Conservation (phyloP, 2,329 filamentous ascomycete genomes). For the Dactylonectria estremocensis region DNA sequence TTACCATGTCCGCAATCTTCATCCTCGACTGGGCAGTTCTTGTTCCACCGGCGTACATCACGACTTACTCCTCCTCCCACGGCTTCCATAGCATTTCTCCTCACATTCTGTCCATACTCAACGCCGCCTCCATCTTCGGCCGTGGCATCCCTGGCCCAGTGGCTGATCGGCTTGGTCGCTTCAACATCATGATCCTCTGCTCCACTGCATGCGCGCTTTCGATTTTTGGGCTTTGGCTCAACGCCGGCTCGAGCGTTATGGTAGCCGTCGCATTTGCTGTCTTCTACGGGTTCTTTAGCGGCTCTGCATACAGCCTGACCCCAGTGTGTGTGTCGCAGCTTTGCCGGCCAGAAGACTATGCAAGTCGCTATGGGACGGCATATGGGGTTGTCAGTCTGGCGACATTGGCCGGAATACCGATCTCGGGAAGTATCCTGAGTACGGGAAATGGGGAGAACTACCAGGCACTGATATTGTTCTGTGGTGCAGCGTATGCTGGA, state of each 20-base stretch:
- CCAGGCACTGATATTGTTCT: slow-evolving; percentile 28
- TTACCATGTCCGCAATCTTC: slow-evolving; percentile 18
- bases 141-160: slow-evolving; percentile 20
- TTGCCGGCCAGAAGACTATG: slow-evolving; percentile 31
- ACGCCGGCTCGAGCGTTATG: slow-evolving; percentile 3
- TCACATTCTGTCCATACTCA: slow-evolving; percentile 25
- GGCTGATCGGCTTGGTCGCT: slow-evolving; percentile 22
- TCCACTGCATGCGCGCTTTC: slow-evolving; percentile 8
- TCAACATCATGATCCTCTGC: slow-evolving; percentile 28
- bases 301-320: slow-evolving; percentile 26
- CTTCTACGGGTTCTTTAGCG: slow-evolving; percentile 23
- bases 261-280: slow-evolving; percentile 15
- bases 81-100: slow-evolving; percentile 1
- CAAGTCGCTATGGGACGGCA: slow-evolving; percentile 32
- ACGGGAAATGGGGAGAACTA: slow-evolving; percentile 23
- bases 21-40: slow-evolving; percentile 25
- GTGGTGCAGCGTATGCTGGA: slow-evolving; percentile 28
- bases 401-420: slow-evolving; percentile 32
- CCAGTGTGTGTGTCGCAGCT: slow-evolving; percentile 33
- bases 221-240: slow-evolving; percentile 31
- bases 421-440: slow-evolving; percentile 19
- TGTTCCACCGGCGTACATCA: slow-evolving; percentile 22
- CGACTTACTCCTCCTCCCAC: slow-evolving; percentile 19
- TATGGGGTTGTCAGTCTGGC: slow-evolving; percentile 35
- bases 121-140: slow-evolving; percentile 20